Evolutionary conservation across 2,329 filamentous ascomycete species (phyloP), one percentile per base, ranked within the genome.

Genomic region (Polytolypa hystricis): DNA sequence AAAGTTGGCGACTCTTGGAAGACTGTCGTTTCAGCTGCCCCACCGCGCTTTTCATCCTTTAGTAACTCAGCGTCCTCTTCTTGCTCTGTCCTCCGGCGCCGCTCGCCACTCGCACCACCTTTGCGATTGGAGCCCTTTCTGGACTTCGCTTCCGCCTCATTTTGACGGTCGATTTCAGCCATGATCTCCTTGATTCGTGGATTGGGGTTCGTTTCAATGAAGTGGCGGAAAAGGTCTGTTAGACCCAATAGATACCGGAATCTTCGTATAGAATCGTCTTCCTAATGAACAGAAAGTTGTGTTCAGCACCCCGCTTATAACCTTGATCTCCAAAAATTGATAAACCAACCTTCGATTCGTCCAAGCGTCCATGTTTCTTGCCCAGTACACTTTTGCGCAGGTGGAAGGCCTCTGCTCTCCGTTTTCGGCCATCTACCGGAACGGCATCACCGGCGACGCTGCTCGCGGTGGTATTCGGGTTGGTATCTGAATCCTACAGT

Each of bases 131-230:
- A 76, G 26, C 74, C 79, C 49, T 86, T 87, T 61, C 84, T 85
- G 7, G 70, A 70, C 45, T 73, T 81, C 26, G 77, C 73, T 47
- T 86, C 65, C 44, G 75, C 84, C 9, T 74, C 79, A 57, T 96
- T 93, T 57, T 94, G 87, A 31, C 84, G 80, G 61, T 98, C 91
- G 52, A 96, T 95, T 61, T 95, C 84, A 34, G 75, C 73, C 73
- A 96, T 91, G 49, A 95, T 85, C 40, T 93, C 84, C 51, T 89
- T 84, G 53, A 96, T 91, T 51, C 84, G 84, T 11, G 91, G 89
- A 54, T 98, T 87, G 4, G 87, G 89, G 55, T 95, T 98, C 6
- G 86, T 85, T 56, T 96, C 87, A 64, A 98, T 98, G 61, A 98
- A 98, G 64, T 98, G 91, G 46, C 93, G 85, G 67, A 98, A 98